Base-by-base conservation (phyloP, 2,329 filamentous ascomycete genomes). In the Fusarium mexicanum region DNA sequence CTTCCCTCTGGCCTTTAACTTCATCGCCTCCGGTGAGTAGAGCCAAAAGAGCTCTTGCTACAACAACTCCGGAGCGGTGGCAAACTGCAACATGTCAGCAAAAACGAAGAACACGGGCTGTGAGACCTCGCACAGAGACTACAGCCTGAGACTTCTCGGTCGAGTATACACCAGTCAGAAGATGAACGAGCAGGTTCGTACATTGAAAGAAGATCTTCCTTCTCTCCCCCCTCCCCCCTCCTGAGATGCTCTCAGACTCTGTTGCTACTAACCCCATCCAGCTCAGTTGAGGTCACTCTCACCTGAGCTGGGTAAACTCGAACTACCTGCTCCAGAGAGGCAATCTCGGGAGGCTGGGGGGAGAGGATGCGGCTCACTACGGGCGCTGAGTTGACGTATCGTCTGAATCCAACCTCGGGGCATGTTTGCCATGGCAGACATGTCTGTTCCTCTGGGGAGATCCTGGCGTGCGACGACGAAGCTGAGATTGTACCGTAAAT, bases 401-500 rank as follows among this genome's bases (percentile, higher is more conserved):
- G 74, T 77, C 74, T 72, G 75, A 83, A 89, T 91, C 88, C 87
- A 91, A 86, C 89, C 87, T 82, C 35, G 14, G 48, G 54, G 40
- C 47, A 48, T 47, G 47, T 40, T 37, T 43, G 58, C 55, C 14
- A 26, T 4, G 2, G 17, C 29, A 54, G n/a, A 50, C 24, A 18
- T 73, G 63, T 54, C 40, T 64, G 61, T 35, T 13, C 22, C 10
- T 66, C 44, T 35, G 76, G 79, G 84, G 83, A 86, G 85, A 87
- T 83, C 81, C 69, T 53, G 64, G 62, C 75, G 68, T 78, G 85
- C 75, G 79, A 81, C 84, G 80, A 90, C 86, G 89, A 95, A 90
- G 94, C 94, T 96, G 94, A 96, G 94, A 96, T 92, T 91, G 92
- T 91, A 96, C 94, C 93, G 94, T 95, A 87, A 74, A 91, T 91